Percentiles rank a stretch among this genome's conserved stretches.
These are phyloP conservation scores for Picochlorum sp. DNA, from an alignment of 139 green algal species.

Conservation along the genomic window DNA sequence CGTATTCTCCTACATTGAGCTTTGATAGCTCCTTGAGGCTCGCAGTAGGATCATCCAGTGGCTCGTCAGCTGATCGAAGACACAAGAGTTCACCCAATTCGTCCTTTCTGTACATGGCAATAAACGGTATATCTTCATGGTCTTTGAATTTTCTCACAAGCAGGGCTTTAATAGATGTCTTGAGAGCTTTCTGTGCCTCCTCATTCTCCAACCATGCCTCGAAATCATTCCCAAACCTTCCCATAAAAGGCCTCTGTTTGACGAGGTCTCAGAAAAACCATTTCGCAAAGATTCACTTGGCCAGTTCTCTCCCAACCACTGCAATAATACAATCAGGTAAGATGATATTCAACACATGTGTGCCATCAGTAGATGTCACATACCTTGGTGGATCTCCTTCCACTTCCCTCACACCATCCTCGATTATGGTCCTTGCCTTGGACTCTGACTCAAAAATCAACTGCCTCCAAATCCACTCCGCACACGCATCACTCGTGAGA, in stretches of 20 bases:
- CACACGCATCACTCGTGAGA: conserved; percentile 17
- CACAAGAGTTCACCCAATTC: conserved; percentile 67
- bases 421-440: conserved; percentile 23
- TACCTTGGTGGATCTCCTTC: conserved; percentile 30
- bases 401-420: conserved; percentile 55
- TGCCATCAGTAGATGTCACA: not conserved
- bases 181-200: conserved; percentile 36
- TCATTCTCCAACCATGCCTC: conserved; percentile 31
- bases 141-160: conserved; percentile 53
- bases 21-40: conserved; percentile 22
- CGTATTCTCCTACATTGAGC: conserved; percentile 44
- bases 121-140: conserved; percentile 52
- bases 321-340: not conserved
- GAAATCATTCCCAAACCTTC: not conserved
- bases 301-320: conserved; percentile 10
- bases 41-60: conserved; percentile 1
- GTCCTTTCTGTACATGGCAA: conserved; percentile 70
- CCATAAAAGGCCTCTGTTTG: not conserved
- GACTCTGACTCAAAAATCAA: conserved; percentile 13
- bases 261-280: conserved; percentile 9
- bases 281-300: not conserved
- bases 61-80: conserved; percentile 41
- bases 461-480: conserved; percentile 25
- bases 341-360: not conserved
- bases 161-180: conserved; percentile 36